Base-by-base conservation (phyloP, 371 early-diverging fungal genomes). In the Vairimorpha necatrix region DNA sequence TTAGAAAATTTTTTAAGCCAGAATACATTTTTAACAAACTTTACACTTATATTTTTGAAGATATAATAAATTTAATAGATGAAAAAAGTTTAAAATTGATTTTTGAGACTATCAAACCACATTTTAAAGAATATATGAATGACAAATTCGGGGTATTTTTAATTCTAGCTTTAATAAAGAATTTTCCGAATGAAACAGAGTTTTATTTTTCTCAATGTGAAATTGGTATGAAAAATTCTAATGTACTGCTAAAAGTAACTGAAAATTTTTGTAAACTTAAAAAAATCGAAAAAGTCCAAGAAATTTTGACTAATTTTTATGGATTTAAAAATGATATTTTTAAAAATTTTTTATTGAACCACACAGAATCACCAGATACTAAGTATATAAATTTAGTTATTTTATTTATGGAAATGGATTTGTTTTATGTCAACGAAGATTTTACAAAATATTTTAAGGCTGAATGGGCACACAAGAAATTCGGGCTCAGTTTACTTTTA, bases 31-130 rank as follows among this genome's bases (percentile, higher is more conserved):
- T 72, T 4, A 73, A 72, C 30, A 60, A 50, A 38, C 46, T 69
- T 28, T 63, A 38, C 16, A 62, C 75, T 3, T 81, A 69, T 60
- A 50, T 83, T 42, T 83, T 77, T 76, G 81, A 83, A 72, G 74
- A 70, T 67, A 63, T 79, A 53, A 67, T 75, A 36, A 22, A 42
- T 22, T 16, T 79, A 2, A 16, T 69, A 20, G 67, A 63, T 28
- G 46, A 36, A 38, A 74, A 67, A 38, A 56, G 78, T 14, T 53
- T 72, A 34, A 22, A 58, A 36, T 36, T 48, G 14, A 72, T 83
- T 18, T 83, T 67, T 69, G 16, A 69, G 22, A 58, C 22, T 18
- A 72, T 83, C 1, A 61, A 69, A 62, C 34, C 53, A n/a, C 42
- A 50, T 11, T 42, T 74, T 30, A 42, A 47, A n/a, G 76, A 77